Evolutionary conservation across 331 rosid species (phyloP).

Genomic region (Quercus phellos): DNA sequence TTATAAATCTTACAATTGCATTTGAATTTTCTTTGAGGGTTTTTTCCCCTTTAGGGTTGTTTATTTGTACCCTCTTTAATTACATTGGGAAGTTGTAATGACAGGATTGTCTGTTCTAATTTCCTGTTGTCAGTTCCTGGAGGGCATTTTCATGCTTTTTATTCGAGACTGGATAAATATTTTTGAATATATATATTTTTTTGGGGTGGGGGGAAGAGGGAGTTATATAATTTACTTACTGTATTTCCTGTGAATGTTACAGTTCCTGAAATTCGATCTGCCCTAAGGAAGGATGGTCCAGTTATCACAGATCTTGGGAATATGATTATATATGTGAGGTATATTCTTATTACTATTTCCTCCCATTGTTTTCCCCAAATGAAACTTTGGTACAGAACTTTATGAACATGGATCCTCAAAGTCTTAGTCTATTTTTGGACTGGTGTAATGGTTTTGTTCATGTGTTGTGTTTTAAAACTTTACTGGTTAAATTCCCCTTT

Average conservation of each 20-base stretch:
- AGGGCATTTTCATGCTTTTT: no score
- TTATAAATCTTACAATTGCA: no score
- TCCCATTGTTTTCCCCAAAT: not conserved
- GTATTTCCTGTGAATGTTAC: not conserved
- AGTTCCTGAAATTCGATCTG: constrained; percentile 18
- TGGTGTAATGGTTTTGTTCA: not conserved
- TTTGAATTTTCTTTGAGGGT: no score
- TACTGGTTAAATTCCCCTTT: not conserved
- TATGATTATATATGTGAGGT: constrained; percentile 16
- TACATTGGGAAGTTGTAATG: no score
- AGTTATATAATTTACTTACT: not conserved
- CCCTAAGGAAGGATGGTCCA: constrained; percentile 20
- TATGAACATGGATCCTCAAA: not conserved
- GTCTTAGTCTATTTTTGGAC: not conserved
- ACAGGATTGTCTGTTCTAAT: no score
- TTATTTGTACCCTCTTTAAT: no score
- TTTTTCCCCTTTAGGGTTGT: no score
- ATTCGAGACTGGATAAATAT: no score
- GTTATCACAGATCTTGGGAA: constrained; percentile 23
- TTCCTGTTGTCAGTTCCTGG: no score
- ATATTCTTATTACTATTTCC: not conserved
- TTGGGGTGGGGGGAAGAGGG: no score
- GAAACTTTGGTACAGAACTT: not conserved
- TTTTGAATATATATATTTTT: no score
- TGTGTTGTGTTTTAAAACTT: not conserved